phyloP scores from a whole-genome alignment of 768 basidiomycete genomes.

The Rubroboletus pulcherrimus region DNA sequence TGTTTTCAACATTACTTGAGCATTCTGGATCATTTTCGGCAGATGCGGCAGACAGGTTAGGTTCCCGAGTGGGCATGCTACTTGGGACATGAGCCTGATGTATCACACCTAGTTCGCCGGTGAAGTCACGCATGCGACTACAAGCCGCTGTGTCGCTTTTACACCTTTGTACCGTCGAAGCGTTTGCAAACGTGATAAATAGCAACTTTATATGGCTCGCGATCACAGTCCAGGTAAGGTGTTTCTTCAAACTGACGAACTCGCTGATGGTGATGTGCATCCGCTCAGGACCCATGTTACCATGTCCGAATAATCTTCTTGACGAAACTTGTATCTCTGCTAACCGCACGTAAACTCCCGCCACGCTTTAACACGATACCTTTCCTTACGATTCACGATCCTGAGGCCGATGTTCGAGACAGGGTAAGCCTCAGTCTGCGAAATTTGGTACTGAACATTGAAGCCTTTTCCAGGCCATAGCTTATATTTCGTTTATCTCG shows the following conservation, averaged over 20 bases:
- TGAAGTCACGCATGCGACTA: constrained; percentile 75
- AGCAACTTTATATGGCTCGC: constrained; percentile 66
- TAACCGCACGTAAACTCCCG: constrained; percentile 63
- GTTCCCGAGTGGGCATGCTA: background rate
- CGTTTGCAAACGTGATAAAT: constrained; percentile 54
- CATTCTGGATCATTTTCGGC: constrained; percentile 64
- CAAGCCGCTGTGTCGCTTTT: constrained; percentile 79
- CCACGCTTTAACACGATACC: constrained; percentile 78
- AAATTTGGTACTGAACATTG: background rate
- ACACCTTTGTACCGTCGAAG: constrained; percentile 62
- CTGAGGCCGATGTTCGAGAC: constrained; percentile 73
- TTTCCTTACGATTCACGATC: constrained; percentile 88
- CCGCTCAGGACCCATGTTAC: constrained; percentile 75
- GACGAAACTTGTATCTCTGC: constrained; percentile 61
- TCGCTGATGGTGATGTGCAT: constrained; percentile 1
- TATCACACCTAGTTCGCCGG: constrained; percentile 44
- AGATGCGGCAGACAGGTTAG: constrained; percentile 49
- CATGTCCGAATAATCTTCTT: constrained; percentile 80
- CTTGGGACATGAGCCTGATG: constrained; percentile 10
- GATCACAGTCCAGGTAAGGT: constrained; percentile 68
- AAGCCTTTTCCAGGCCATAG: constrained; percentile 43
- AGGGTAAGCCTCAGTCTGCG: constrained; percentile 42
- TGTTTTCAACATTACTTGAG: constrained; percentile 70
- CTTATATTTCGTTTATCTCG: constrained; percentile 51
- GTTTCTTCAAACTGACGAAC: background rate